phyloP scores from a whole-genome alignment of 257 asterid species.

The Cynanchum wilfordii region DNA sequence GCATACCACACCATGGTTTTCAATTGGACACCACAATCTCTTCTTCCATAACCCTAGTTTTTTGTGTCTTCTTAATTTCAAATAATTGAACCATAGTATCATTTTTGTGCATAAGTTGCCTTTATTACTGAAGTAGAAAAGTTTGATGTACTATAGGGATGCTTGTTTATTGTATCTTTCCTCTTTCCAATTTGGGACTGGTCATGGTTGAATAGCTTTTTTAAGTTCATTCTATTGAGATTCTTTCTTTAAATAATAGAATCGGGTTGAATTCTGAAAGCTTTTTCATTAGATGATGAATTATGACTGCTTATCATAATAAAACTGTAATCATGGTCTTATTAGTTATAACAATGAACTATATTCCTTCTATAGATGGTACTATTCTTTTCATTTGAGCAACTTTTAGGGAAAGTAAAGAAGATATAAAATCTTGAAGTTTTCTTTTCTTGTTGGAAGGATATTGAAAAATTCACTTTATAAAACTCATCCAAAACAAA shows the following conservation, averaged over 20 bases:
- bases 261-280: too few relatives aligned
- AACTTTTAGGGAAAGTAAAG: not conserved
- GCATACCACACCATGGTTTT: too few relatives aligned
- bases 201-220: not conserved
- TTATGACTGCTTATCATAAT: not conserved
- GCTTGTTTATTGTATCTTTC: not conserved
- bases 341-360: not conserved
- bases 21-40: too few relatives aligned
- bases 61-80: too few relatives aligned
- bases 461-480: not conserved
- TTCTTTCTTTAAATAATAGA: too few relatives aligned
- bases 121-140: too few relatives aligned
- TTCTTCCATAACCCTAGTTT: too few relatives aligned
- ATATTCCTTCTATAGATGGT: not conserved
- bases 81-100: too few relatives aligned
- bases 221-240: too few relatives aligned
- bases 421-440: not conserved
- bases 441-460: not conserved
- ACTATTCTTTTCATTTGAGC: not conserved
- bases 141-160: too few relatives aligned
- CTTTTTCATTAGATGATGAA: not conserved
- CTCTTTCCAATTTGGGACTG: not conserved
- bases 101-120: too few relatives aligned
- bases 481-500: not conserved
- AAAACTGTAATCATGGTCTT: not conserved